Percentiles rank a stretch among this genome's conserved stretches.
phyloP scores from a whole-genome alignment of 306 rosid species.

The Rosa persica region DNA sequence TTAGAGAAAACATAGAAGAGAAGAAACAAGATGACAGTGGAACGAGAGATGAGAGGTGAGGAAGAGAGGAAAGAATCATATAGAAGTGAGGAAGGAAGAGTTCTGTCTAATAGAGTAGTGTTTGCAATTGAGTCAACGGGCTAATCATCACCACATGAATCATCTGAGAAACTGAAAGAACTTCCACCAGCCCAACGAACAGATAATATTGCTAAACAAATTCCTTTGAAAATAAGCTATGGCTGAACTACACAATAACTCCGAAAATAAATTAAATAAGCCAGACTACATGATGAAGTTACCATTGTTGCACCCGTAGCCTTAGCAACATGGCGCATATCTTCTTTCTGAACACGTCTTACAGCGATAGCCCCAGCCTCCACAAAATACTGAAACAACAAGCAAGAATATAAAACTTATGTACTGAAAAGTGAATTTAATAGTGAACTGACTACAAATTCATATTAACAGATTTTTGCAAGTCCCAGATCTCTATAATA shows the following conservation, averaged over 20 bases:
- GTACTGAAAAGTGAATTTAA: not conserved
- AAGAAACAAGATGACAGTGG: not conserved
- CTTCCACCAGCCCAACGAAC: not conserved
- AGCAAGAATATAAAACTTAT: slow-evolving; percentile 8
- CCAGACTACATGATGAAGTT: slow-evolving; percentile 19
- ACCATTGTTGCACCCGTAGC: slow-evolving; percentile 99
- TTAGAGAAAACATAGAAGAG: not conserved
- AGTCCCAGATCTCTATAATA: not conserved
- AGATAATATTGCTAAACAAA: not conserved
- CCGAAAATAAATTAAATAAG: not conserved
- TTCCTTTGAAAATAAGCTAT: not conserved
- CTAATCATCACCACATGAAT: not conserved
- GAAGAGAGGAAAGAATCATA: not conserved
- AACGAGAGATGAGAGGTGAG: not conserved
- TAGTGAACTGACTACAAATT: not conserved
- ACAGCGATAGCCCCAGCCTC: slow-evolving; percentile 98
- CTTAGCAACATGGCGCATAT: slow-evolving; percentile 99
- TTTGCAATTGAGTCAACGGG: not conserved
- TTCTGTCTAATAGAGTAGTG: not conserved
- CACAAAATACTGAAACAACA: slow-evolving; percentile 78
- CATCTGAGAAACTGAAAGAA: not conserved
- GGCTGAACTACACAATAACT: not conserved
- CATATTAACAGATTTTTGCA: not conserved
- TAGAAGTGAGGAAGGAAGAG: not conserved
- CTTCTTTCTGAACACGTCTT: slow-evolving; percentile 89